These are phyloP conservation scores for Hypoxylon cercidicola DNA, from an alignment of 495 filamentous ascomycete species.

Conservation along the genomic window DNA sequence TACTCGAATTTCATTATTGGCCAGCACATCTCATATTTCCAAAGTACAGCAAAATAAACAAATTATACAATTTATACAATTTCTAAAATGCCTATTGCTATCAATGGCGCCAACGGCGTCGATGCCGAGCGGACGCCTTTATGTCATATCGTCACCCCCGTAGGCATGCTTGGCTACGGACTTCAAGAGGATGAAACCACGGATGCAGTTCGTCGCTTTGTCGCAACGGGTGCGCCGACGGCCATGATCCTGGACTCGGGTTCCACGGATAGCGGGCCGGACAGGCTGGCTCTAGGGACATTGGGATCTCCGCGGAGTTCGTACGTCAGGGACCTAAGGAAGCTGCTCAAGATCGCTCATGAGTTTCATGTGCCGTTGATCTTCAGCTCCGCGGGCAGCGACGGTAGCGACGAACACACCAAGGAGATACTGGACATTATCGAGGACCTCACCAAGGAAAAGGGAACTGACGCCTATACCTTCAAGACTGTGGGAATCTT, in stretches of 20 bases:
- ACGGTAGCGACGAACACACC: constrained; percentile 59
- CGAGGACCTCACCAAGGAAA: constrained; percentile 38
- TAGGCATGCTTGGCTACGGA: constrained; percentile 62
- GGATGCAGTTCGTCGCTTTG: constrained; percentile 33
- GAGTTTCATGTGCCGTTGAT: constrained; percentile 51
- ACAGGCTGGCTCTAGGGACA: constrained; percentile 54
- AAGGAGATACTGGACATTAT: constrained; percentile 53
- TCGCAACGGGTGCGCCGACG: constrained; percentile 45
- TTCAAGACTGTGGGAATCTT: constrained; percentile 57
- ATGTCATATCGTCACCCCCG: constrained; percentile 57
- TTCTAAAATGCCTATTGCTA: constrained; percentile 26
- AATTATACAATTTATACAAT: background rate
- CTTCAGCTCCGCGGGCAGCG: constrained; percentile 60
- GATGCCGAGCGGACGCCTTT: constrained; percentile 28
- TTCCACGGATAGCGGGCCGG: constrained; percentile 60
- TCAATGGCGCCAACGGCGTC: constrained; percentile 7
- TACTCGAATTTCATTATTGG: background rate
- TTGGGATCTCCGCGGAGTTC: constrained; percentile 47
- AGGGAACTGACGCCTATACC: constrained; percentile 45
- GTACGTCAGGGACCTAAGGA: constrained; percentile 55
- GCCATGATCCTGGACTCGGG: constrained; percentile 63
- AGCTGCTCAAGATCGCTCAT: constrained; percentile 46
- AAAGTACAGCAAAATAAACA: no score
- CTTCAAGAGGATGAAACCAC: constrained; percentile 49
- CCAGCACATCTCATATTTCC: background rate